phyloP scores from a whole-genome alignment of 2,329 filamentous ascomycete genomes.

The Allantophomopsis lycopodina region DNA sequence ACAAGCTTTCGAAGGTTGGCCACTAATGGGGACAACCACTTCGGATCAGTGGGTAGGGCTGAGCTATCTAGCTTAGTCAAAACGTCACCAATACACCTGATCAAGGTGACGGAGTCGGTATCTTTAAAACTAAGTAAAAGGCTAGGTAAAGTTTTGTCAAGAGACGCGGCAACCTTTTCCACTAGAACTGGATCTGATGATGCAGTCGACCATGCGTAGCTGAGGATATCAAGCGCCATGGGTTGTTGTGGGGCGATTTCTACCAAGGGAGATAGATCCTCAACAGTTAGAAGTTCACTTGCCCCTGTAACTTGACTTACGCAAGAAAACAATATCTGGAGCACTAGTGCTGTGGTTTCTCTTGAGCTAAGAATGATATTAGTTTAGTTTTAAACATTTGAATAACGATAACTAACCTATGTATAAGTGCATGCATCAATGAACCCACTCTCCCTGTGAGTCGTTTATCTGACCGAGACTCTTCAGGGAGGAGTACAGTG shows the following conservation, averaged over 20 bases:
- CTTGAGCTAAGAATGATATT: constrained; percentile 25
- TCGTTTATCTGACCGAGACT: constrained; percentile 26
- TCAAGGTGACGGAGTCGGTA: constrained; percentile 44
- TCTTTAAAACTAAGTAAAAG: constrained; percentile 39
- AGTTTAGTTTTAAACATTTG: constrained; percentile 1
- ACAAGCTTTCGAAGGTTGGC: constrained; percentile 37
- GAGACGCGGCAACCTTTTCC: constrained; percentile 21
- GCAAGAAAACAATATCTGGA: constrained; percentile 43
- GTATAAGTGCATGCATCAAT: constrained; percentile 35
- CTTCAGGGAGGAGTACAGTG: constrained; percentile 37
- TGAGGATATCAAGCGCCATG: constrained; percentile 39
- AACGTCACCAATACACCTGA: constrained; percentile 13
- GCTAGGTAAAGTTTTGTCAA: constrained; percentile 31
- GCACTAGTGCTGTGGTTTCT: constrained; percentile 35
- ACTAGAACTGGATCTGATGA: constrained; percentile 18
- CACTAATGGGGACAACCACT: constrained; percentile 36
- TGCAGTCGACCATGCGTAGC: constrained; percentile 41
- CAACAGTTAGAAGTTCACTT: constrained; percentile 28
- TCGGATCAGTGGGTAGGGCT: constrained; percentile 30
- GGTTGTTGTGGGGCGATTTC: constrained; percentile 41
- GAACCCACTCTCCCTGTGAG: constrained; percentile 38
- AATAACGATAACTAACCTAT: constrained; percentile 28
- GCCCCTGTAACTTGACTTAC: constrained; percentile 38
- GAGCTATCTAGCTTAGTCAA: not conserved
- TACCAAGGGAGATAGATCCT: constrained; percentile 39